A percentile compares a stretch with the other conserved stretches of the same genome.
Conservation (phyloP, 2,329 filamentous ascomycete species). For the Verticillium nonalfalfae region DNA sequence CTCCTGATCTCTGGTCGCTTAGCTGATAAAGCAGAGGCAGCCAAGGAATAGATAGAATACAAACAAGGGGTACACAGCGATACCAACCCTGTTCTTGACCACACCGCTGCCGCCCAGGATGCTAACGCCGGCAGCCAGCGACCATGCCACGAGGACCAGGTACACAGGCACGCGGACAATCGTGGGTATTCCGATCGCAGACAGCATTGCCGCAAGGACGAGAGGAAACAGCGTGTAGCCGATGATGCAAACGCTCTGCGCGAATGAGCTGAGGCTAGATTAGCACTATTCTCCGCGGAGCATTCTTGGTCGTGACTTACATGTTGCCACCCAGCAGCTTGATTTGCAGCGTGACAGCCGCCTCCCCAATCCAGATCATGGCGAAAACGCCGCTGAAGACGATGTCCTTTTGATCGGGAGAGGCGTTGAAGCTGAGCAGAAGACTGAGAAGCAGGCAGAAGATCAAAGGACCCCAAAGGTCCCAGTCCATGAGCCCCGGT, state of each 20-base stretch:
- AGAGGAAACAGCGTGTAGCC: constrained; percentile 97
- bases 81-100: constrained; percentile 85
- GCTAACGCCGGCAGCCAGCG: constrained; percentile 88
- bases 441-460: constrained; percentile 88
- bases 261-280: constrained; percentile 69
- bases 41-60: constrained; percentile 92
- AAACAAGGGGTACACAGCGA: constrained; percentile 91
- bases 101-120: constrained; percentile 94
- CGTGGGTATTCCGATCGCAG: constrained; percentile 70
- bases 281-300: background rate
- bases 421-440: constrained; percentile 77
- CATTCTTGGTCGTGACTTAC: constrained; percentile 47
- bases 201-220: constrained; percentile 86
- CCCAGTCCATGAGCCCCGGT: constrained; percentile 89
- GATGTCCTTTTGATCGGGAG: constrained; percentile 72
- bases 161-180: constrained; percentile 89
- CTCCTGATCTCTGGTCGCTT: constrained; percentile 17
- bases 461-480: constrained; percentile 93
- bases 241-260: constrained; percentile 96
- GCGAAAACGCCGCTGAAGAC: constrained; percentile 97
- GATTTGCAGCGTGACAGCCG: constrained; percentile 95
- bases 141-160: constrained; percentile 82
- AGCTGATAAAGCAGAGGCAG: constrained; percentile 96
- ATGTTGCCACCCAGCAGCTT: constrained; percentile 95
- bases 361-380: constrained; percentile 94